Conservation (phyloP, 305 asterid species). For the Caryopteris hybrid region DNA sequence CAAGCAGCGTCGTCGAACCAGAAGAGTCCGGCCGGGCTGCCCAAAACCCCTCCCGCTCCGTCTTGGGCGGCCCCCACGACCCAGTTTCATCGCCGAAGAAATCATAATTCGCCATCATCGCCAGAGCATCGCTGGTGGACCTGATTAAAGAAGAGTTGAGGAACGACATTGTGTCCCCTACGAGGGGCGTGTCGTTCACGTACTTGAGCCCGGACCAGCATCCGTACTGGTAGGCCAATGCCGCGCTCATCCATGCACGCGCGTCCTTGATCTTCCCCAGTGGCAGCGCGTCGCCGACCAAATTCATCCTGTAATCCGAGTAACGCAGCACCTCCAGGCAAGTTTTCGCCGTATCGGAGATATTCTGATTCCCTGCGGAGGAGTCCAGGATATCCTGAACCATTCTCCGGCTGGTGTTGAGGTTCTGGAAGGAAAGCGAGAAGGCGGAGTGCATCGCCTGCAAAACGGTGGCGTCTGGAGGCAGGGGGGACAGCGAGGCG, state of each 20-base stretch:
- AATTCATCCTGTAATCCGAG: conserved; percentile 28
- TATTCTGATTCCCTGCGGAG: conserved; percentile 42
- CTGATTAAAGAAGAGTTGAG: conserved; percentile 28
- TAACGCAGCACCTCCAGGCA: conserved; percentile 38
- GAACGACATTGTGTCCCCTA: conserved; percentile 31
- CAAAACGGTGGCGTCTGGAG: conserved; percentile 31
- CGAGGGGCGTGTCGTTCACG: conserved; percentile 52
- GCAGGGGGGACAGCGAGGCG: conserved; percentile 29
- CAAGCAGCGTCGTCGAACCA: not conserved
- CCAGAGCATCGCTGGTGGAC: conserved; percentile 31
- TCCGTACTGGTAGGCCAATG: conserved; percentile 47
- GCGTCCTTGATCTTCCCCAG: conserved; percentile 39
- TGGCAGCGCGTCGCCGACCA: conserved; percentile 21
- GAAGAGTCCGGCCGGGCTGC: not conserved
- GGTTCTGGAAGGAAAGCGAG: conserved; percentile 27
- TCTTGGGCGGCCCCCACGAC: conserved; percentile 33
- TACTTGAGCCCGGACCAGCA: conserved; percentile 45
- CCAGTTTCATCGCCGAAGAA: conserved; percentile 30
- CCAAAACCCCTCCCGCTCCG: conserved; percentile 44
- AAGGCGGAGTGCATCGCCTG: conserved; percentile 39
- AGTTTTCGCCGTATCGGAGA: conserved; percentile 33
- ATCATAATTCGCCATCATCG: conserved; percentile 57
- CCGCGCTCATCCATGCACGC: conserved; percentile 69
- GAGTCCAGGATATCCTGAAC: conserved; percentile 29
- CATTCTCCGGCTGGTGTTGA: conserved; percentile 28